These are phyloP conservation scores for Antitrichia curtipendula DNA, from an alignment of 225 moss, liverwort and hornwort genomes.

Conservation along the genomic window DNA sequence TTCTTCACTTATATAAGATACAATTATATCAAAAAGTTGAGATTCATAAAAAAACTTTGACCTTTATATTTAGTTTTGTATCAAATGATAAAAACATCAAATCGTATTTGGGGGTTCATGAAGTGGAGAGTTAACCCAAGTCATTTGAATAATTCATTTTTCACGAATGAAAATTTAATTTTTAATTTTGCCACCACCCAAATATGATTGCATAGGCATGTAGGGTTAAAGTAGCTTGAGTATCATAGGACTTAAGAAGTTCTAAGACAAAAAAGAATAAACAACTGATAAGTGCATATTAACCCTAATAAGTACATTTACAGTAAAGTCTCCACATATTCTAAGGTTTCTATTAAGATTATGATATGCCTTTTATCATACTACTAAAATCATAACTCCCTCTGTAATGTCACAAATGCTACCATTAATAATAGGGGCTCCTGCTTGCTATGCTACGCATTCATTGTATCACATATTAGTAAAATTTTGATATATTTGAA, in stretches of 20 bases:
- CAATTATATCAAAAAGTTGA: background rate
- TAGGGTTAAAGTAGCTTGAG: no score
- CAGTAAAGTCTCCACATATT: background rate
- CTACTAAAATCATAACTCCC: no score
- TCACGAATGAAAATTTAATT: background rate
- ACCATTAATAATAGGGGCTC: no score
- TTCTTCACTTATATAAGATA: background rate
- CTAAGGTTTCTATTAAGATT: background rate
- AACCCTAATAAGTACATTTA: background rate
- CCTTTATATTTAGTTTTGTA: background rate
- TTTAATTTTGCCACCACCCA: rapidly evolving
- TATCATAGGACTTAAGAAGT: background rate
- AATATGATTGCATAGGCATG: background rate
- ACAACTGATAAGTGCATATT: background rate
- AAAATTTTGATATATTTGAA: no score
- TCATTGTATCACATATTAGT: no score
- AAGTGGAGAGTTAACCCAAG: no score
- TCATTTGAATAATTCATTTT: background rate
- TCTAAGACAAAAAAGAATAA: no score
- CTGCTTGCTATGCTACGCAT: no score
- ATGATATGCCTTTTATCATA: background rate
- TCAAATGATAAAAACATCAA: no score
- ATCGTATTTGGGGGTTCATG: no score
- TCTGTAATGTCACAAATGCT: no score
- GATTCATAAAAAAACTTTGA: background rate